A percentile compares a stretch with the other conserved stretches of the same genome.
phyloP scores from a whole-genome alignment of 73 alveolate species.

The Urostyla sp. region DNA sequence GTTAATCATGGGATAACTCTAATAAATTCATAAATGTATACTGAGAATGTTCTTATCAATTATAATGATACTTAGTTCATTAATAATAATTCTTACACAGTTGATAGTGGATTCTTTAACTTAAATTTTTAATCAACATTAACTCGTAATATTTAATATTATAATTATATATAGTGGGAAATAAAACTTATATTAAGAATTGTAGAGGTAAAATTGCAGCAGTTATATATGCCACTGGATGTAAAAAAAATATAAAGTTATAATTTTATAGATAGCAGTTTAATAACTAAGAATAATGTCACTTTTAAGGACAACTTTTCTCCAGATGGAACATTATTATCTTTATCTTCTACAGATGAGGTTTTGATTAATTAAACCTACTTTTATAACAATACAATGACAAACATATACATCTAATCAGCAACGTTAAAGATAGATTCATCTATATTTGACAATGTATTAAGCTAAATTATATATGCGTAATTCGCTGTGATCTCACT shows the following conservation, averaged over 20 bases:
- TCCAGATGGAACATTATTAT: no score
- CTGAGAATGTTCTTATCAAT: neutral
- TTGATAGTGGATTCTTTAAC: constrained; percentile 4
- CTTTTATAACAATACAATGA: neutral
- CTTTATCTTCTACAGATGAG: no score
- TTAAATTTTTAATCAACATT: constrained; percentile 1
- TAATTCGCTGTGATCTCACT: neutral
- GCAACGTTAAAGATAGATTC: neutral
- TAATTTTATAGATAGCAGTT: no score
- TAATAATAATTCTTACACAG: neutral
- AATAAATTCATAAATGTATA: no score
- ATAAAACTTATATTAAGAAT: constrained; percentile 2
- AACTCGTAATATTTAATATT: no score
- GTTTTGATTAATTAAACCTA: neutral
- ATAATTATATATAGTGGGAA: neutral
- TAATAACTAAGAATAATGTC: no score
- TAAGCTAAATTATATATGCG: neutral
- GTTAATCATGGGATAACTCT: no score
- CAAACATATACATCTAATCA: neutral
- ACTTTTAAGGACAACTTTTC: no score
- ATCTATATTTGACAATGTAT: neutral
- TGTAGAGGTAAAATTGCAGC: constrained; percentile 40
- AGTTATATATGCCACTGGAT: constrained; percentile 46
- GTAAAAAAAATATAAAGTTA: no score
- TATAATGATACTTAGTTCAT: neutral